Base-by-base conservation (phyloP, 176 grass and related monocot genomes). In the Cocos nucifera region DNA sequence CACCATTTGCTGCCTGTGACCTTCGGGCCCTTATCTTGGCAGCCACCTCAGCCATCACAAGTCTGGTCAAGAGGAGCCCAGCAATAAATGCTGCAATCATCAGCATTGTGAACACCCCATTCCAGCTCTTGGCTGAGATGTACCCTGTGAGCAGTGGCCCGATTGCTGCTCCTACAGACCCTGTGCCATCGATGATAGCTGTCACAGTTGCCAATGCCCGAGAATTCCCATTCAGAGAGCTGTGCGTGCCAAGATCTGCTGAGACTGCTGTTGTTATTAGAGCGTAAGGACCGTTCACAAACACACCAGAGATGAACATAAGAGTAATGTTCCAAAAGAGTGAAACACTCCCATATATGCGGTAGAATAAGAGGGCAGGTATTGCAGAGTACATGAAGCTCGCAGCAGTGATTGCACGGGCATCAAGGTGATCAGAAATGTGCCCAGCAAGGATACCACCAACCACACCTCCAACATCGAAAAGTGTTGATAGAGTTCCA, bases 221-320 rank as follows among this genome's bases (percentile, higher is more conserved):
- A 21, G 85, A 85, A 74, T 88, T 95, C 64, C 89, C 89, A 32
- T 74, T 79, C 24, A 95, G 79, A 19, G 89, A 95, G 75, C 81
- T 85, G 69, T 95, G 89, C 9, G 85, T 82, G 32, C 89, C 89
- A 17, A 95, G 81, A 71, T 95, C 89, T 1, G 89, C 72, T 0
- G 89, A 95, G 17, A 95, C 85, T 16, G 89, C 89, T 3, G 89
- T 95, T 55, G 89, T 95, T 59, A 95, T 95, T 16, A 95, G 61
- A 57, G 89, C 84, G 59, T 95, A 95, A 0, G 89, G 89, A 4
- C 89, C 84, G 49, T 95, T 95, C 28, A 95, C 89, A 25, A 95
- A 74, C 68, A 88, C 57, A 21, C 89, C 89, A 1, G 81, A 79
- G 39, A 82, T 17, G 61, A 88, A 77, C 89, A 95, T 95, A 54